Evolutionary conservation across 352 stramenopile genomes (phyloP).

Genomic region (Globisporangium heterothallicum): DNA sequence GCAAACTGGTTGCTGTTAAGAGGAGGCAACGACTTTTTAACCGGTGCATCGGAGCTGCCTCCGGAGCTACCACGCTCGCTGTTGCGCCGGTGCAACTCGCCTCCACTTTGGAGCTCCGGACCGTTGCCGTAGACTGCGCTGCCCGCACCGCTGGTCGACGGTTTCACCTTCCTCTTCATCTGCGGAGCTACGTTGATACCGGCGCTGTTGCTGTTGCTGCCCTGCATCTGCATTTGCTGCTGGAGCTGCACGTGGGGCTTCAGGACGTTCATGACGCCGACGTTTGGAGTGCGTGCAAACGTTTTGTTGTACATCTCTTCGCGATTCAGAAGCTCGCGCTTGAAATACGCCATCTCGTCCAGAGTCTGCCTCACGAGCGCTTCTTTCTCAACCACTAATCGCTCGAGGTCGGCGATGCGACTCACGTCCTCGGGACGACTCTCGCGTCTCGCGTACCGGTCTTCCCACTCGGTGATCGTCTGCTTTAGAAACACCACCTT

Average conservation of each 20-base stretch:
- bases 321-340: conserved; percentile 89
- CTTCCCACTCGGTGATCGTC: conserved; percentile 47
- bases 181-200: conserved; percentile 20
- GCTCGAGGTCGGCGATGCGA: conserved; percentile 71
- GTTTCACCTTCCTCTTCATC: conserved; percentile 37
- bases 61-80: conserved; percentile 29
- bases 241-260: conserved; percentile 67
- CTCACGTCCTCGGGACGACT: conserved; percentile 74
- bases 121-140: neutral
- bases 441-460: conserved; percentile 51
- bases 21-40: conserved; percentile 44
- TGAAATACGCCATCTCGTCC: conserved; percentile 92
- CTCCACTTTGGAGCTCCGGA: conserved; percentile 4
- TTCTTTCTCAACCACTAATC: conserved; percentile 59
- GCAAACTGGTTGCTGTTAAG: conserved; percentile 49
- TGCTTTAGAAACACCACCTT: conserved; percentile 40
- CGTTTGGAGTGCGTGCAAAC: conserved; percentile 78
- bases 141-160: neutral
- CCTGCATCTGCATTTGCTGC: conserved; percentile 25
- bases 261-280: conserved; percentile 87
- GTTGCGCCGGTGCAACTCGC: conserved; percentile 37
- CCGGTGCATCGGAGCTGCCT: conserved; percentile 4
- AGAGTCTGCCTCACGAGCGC: conserved; percentile 53
- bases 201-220: conserved; percentile 9
- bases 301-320: conserved; percentile 94